Conservation (phyloP, 805 yeast genomes). For the Kluyveromyces siamensis region DNA sequence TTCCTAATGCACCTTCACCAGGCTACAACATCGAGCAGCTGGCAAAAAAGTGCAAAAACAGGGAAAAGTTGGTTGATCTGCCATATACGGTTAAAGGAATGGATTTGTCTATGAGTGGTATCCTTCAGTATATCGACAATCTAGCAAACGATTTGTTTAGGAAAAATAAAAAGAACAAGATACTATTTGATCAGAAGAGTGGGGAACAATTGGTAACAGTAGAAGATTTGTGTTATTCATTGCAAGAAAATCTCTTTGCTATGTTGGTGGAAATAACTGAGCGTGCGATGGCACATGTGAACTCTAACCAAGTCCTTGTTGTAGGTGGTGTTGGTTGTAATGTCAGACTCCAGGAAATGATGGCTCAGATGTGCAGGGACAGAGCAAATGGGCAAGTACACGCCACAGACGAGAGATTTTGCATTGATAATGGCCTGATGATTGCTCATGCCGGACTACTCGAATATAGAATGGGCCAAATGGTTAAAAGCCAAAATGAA, state of each 20-base stretch:
- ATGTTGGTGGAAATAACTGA: conserved; percentile 98
- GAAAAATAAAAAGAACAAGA: conserved; percentile 31
- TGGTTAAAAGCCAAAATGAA: conserved; percentile 43
- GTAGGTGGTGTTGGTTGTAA: conserved; percentile 99
- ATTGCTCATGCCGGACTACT: conserved; percentile 96
- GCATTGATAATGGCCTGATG: conserved; percentile 98
- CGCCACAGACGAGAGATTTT: conserved; percentile 94
- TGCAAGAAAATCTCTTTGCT: conserved; percentile 87
- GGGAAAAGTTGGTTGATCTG: conserved; percentile 47
- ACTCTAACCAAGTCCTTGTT: conserved; percentile 77
- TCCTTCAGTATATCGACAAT: conserved; percentile 73
- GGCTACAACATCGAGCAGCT: conserved; percentile 95
- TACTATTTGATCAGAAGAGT: conserved; percentile 30
- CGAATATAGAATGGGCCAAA: conserved; percentile 73
- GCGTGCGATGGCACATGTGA: conserved; percentile 96
- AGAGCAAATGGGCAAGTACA: conserved; percentile 73
- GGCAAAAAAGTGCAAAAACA: conserved; percentile 57
- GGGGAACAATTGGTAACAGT: conserved; percentile 49
- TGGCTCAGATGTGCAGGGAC: conserved; percentile 88
- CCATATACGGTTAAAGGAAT: conserved; percentile 98
- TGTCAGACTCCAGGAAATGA: conserved; percentile 86
- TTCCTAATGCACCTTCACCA: conserved; percentile 91
- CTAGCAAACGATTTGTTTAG: conserved; percentile 64
- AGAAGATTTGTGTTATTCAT: conserved; percentile 85
- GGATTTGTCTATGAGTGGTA: conserved; percentile 97